Evolutionary conservation across 2,329 filamentous ascomycete species (phyloP).

Genomic region (Microdochium paspali): DNA sequence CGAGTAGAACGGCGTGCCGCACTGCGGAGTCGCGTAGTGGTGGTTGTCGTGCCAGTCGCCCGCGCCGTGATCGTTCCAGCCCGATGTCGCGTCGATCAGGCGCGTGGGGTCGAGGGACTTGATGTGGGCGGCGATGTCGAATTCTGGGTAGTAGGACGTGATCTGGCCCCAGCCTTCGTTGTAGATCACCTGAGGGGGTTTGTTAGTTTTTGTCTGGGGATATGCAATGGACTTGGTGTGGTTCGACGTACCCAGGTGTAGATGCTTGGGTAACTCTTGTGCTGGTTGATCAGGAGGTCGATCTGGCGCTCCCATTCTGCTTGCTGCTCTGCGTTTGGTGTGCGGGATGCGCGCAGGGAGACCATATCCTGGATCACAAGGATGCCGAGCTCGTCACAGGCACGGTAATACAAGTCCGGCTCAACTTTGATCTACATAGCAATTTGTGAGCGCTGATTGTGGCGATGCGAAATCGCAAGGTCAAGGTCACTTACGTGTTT

Average conservation of each 20-base stretch:
- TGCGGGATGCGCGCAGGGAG: slow-evolving; percentile 31
- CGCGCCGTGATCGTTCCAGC: slow-evolving; percentile 60
- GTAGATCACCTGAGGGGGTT: slow-evolving; percentile 44
- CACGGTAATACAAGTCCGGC: slow-evolving; percentile 56
- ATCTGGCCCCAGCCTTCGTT: slow-evolving; percentile 66
- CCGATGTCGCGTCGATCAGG: slow-evolving; percentile 52
- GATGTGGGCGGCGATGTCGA: slow-evolving; percentile 43
- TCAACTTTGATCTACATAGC: slow-evolving; percentile 52
- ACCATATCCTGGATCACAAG: slow-evolving; percentile 68
- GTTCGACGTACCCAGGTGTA: slow-evolving; percentile 43
- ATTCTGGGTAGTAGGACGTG: slow-evolving; percentile 42
- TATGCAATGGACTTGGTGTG: neutral
- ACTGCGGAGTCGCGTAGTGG: slow-evolving; percentile 63
- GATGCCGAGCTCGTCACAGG: slow-evolving; percentile 56
- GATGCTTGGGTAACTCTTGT: slow-evolving; percentile 56
- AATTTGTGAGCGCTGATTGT: neutral
- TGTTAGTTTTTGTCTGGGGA: neutral
- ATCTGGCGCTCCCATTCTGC: slow-evolving; percentile 47
- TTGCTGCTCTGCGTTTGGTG: slow-evolving; percentile 33
- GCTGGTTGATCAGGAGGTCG: slow-evolving; percentile 50
- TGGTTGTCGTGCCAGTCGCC: slow-evolving; percentile 64
- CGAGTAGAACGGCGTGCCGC: slow-evolving; percentile 60
- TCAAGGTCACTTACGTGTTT: slow-evolving; percentile 47
- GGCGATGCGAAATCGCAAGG: neutral
- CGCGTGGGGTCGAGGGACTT: slow-evolving; percentile 51